Base-by-base conservation (phyloP, 2,329 filamentous ascomycete species). In the Pseudogymnoascus destructans region DNA sequence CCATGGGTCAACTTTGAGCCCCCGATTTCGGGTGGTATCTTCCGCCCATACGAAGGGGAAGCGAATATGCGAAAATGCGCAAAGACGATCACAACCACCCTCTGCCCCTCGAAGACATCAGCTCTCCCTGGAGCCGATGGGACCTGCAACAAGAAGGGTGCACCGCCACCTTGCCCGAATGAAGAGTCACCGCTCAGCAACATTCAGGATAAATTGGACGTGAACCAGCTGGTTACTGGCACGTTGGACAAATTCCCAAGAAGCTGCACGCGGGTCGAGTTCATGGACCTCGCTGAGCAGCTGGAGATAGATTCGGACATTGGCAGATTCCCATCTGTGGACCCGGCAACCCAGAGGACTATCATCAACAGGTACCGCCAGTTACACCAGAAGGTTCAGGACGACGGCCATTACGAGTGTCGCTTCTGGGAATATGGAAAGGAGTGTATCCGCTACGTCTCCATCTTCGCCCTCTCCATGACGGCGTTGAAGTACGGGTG, bases 21-120 rank as follows among this genome's bases (percentile, higher is more conserved):
- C 4, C 92, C 93, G 0, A 92, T 97, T 57, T 92, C 96, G 71
- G 91, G 90, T 60, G 92, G 92, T 38, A 77, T 78, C 60, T 95
- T 91, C 71, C 79, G 85, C 63, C 72, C 73, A 23, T 76, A 76
- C 61, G 69, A 42, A 38, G 66, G 69, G 13, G 63, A 63, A 52
- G 68, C 73, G 23, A 69, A 72, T 52, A 52, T 52, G 46, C 46
- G 46, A 52, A 52, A 52, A 19, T 52, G 46, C 46, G 23, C 46
- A 13, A 52, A 52, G 46, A 17, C 46, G 10, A 52, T 52, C 46
- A 30, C 46, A 30, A 17, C 25, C 25, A 8, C 4, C 0, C 10
- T 30, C 9, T 52, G 25, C 25, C 46, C 25, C 25, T 52, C 46
- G 9, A 52, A 52, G n/a, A 52, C 46, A 2, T 17, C 46, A 11